Base-by-base conservation (phyloP, 1,284 basidiomycete species). In the Cutaneotrichosporon cutaneum region DNA sequence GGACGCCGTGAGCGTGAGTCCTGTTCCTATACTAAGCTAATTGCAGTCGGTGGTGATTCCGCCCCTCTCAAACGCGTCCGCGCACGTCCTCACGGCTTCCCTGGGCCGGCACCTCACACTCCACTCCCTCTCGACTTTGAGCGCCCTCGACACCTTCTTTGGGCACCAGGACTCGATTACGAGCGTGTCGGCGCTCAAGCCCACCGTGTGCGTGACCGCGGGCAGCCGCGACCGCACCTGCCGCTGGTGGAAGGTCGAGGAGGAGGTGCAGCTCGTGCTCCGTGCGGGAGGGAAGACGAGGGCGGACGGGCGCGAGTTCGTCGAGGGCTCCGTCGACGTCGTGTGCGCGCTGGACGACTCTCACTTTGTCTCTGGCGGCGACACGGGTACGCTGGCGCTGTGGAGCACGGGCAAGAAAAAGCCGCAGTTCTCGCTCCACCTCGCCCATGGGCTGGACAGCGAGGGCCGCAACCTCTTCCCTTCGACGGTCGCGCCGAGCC, bases 331-430 rank as follows among this genome's bases (percentile, higher is more conserved):
- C 69, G 83, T 98, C 47, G 95, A 99, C 65, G 90, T 88, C 69
- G 89, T 97, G 7, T 87, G 89, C 11, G 94, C 97, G 91, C 83
- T 99, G 59, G 96, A 99, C 78, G 92, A 97, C 79, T 85, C 85
- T 50, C 91, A 89, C 14, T 96, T 99, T 77, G 78, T 98, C 18
- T 95, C 88, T 64, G 95, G 95, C 1, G 95, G 96, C 18, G 94
- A 99, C 76, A 93, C 90, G 72, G 95, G 96, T 1, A 89, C 92
- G 6, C 88, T 99, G 72, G 90, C 87, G 66, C 83, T 99, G 7
- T 99, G 95, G 94, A 86, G 85, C 39, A 91, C 88, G n/a, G 86
- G 87, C 64, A 96, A 94, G 83, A 98, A 99, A 83, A 99, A 99
- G 80, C 92, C 95, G 0, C 82, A 96, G 54, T 97, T 90, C 77